Conservation (phyloP, 2,329 filamentous ascomycete genomes). For the Cordyceps cicadae region DNA sequence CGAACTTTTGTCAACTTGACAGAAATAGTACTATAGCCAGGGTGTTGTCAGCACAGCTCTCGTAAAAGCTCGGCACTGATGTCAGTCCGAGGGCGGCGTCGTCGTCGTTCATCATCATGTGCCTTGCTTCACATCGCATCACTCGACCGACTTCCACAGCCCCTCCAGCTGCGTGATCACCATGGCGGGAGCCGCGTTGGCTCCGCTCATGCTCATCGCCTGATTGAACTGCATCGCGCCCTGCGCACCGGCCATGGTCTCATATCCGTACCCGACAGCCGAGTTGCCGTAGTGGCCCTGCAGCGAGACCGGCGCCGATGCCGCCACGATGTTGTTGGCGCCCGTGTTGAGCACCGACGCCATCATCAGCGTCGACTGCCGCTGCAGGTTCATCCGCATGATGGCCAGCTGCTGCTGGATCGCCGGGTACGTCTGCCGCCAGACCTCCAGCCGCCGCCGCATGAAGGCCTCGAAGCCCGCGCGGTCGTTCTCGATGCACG, state of each 20-base stretch:
- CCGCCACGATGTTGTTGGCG: not conserved
- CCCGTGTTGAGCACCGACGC: constrained; percentile 1
- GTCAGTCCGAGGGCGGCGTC: not conserved
- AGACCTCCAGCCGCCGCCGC: not conserved
- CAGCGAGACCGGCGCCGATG: not conserved
- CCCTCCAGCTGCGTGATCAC: not conserved
- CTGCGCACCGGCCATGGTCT: not conserved
- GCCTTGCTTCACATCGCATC: not conserved
- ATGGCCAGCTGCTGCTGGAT: constrained; percentile 5
- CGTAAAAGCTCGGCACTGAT: not conserved
- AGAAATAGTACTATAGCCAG: not conserved
- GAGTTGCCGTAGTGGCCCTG: constrained; percentile 1
- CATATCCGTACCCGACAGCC: constrained; percentile 1
- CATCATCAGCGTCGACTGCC: not conserved
- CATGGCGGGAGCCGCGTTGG: not conserved
- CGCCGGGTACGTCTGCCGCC: constrained; percentile 4
- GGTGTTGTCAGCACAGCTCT: not conserved
- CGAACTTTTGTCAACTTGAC: not conserved
- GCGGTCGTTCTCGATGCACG: not conserved
- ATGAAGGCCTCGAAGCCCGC: not conserved
- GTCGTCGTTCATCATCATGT: too few relatives aligned
- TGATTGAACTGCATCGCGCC: constrained; percentile 2
- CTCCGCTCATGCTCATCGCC: not conserved
- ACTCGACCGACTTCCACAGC: constrained; percentile 4
- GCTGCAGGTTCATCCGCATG: constrained; percentile 1